A percentile compares a stretch with the other conserved stretches of the same genome.
phyloP scores from a whole-genome alignment of 1,284 basidiomycete species.

The Rhizoctonia solani region DNA sequence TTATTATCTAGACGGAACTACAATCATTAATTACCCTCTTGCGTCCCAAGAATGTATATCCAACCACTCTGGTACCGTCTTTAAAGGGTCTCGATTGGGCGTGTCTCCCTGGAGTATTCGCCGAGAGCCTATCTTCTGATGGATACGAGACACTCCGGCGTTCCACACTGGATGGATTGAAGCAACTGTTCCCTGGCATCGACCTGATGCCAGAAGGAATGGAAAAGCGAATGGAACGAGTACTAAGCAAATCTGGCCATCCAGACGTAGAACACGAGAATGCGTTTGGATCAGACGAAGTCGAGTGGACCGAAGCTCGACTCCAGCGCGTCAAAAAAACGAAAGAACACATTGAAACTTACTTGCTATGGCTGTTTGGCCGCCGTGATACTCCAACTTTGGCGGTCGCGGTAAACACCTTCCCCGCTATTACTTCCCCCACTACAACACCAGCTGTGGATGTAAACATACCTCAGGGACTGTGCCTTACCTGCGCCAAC shows the following conservation, averaged over 20 bases:
- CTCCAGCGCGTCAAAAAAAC: not conserved
- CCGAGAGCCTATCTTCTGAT: slow-evolving; percentile 51
- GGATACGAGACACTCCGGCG: slow-evolving; percentile 8
- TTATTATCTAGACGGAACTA: slow-evolving; percentile 85
- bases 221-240: not conserved
- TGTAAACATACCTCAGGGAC: not conserved
- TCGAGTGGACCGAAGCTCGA: not conserved
- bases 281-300: not conserved
- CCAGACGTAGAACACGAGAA: slow-evolving; percentile 12
- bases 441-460: too few relatives aligned
- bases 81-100: slow-evolving; percentile 70
- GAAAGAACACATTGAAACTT: slow-evolving; percentile 3
- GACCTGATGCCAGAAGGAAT: not conserved
- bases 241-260: slow-evolving; percentile 5
- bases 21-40: slow-evolving; percentile 78
- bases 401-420: not conserved
- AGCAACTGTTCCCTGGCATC: slow-evolving; percentile 5
- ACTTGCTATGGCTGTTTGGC: slow-evolving; percentile 11
- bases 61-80: slow-evolving; percentile 73
- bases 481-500: not conserved
- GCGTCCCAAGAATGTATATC: slow-evolving; percentile 70
- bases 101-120: slow-evolving; percentile 69
- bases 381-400: not conserved
- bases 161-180: not conserved
- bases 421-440: too few relatives aligned